Evolutionary conservation across 306 rosid genomes (phyloP).

Genomic region (Amphicarpaea edgeworthii): DNA sequence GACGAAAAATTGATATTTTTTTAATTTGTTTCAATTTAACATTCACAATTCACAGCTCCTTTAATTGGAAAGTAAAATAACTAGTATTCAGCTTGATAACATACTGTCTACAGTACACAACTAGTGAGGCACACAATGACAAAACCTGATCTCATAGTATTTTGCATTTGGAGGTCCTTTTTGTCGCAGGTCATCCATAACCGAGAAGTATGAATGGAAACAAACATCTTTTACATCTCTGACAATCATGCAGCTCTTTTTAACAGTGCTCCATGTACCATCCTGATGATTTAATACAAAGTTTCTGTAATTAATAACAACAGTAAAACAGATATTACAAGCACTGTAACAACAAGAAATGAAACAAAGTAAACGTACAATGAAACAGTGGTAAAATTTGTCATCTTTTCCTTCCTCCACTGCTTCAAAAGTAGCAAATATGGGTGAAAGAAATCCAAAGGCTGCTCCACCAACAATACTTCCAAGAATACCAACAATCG

Average conservation of each 20-base stretch:
- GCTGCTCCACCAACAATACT: slow-evolving; percentile 86
- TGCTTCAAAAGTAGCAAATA: slow-evolving; percentile 82
- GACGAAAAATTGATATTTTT: not conserved
- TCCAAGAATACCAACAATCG: slow-evolving; percentile 75
- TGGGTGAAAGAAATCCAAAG: slow-evolving; percentile 77
- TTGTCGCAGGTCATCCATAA: slow-evolving; percentile 73
- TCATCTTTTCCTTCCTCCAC: slow-evolving; percentile 84
- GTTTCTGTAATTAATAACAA: slow-evolving; percentile 39
- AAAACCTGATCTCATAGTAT: slow-evolving; percentile 84
- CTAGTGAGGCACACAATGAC: slow-evolving; percentile 8
- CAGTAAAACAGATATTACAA: slow-evolving; percentile 34
- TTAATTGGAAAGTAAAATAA: slow-evolving; percentile 22
- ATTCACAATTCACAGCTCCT: not conserved
- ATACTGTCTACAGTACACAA: slow-evolving; percentile 15
- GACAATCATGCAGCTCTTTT: slow-evolving; percentile 68
- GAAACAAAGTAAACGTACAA: slow-evolving; percentile 59
- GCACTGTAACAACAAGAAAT: slow-evolving; percentile 28
- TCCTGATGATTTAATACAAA: slow-evolving; percentile 62
- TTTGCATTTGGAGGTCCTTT: slow-evolving; percentile 65
- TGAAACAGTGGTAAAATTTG: slow-evolving; percentile 68
- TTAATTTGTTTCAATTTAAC: not conserved
- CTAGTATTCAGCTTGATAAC: slow-evolving; percentile 8
- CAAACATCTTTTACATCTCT: slow-evolving; percentile 81
- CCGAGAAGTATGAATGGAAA: slow-evolving; percentile 77
- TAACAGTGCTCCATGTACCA: slow-evolving; percentile 78